Evolutionary conservation across 2,329 filamentous ascomycete species (phyloP).

Genomic region (Epichloe brachyelytri): DNA sequence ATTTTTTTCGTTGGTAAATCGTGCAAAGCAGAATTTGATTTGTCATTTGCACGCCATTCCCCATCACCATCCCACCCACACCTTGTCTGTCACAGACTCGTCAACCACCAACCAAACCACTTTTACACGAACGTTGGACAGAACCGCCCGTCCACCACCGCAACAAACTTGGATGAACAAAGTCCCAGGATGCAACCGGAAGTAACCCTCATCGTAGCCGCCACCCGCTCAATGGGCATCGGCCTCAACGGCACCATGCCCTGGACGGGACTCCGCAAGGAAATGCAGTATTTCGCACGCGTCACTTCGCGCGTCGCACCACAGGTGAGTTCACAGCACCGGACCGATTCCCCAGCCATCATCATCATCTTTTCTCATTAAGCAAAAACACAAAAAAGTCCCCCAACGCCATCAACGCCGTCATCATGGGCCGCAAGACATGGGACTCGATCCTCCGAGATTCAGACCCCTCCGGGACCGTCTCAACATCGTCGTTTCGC

Average conservation of each 20-base stretch:
- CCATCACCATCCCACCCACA: too few relatives aligned
- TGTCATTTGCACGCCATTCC: too few relatives aligned
- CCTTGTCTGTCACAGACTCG: too few relatives aligned
- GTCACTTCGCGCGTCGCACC: conserved; percentile 59
- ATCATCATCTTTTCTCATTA: background rate
- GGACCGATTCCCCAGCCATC: too few relatives aligned
- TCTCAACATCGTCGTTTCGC: conserved; percentile 70
- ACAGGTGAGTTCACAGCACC: conserved; percentile 18
- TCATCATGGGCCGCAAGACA: conserved; percentile 96
- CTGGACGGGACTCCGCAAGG: conserved; percentile 77
- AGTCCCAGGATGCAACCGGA: conserved; percentile 31
- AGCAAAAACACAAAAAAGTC: conserved; percentile 11
- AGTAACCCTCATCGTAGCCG: conserved; percentile 86
- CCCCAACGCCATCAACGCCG: conserved; percentile 45
- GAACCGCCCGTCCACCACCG: background rate
- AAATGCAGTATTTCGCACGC: conserved; percentile 92
- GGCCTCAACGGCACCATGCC: conserved; percentile 67
- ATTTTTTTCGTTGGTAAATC: too few relatives aligned
- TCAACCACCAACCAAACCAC: too few relatives aligned
- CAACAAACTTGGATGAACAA: too few relatives aligned
- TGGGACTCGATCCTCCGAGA: conserved; percentile 72
- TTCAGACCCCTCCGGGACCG: conserved; percentile 71
- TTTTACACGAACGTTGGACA: too few relatives aligned
- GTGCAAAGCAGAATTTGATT: too few relatives aligned
- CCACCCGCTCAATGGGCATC: conserved; percentile 83